These are phyloP conservation scores for Candida hispaniensis DNA, from an alignment of 805 yeast species.

Conservation along the genomic window DNA sequence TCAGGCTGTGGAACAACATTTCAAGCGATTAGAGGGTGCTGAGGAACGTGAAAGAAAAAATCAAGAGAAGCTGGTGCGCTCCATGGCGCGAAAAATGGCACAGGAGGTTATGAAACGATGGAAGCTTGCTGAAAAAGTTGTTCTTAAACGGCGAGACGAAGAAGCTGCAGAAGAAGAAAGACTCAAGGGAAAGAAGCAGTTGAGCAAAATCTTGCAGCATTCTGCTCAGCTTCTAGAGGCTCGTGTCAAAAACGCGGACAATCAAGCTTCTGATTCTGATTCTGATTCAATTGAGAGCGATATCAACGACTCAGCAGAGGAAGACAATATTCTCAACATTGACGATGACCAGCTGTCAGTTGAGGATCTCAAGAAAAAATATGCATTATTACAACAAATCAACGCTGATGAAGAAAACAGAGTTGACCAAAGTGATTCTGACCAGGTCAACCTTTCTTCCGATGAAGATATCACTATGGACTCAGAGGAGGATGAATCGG, in stretches of 20 bases:
- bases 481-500: constrained; percentile 11
- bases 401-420: constrained; percentile 21
- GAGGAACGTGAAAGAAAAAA: constrained; percentile 72
- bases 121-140: constrained; percentile 72
- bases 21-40: constrained; percentile 77
- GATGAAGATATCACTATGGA: constrained; percentile 11
- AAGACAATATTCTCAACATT: constrained; percentile 37
- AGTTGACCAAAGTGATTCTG: constrained; percentile 19
- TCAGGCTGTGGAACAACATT: constrained; percentile 74
- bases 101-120: constrained; percentile 83
- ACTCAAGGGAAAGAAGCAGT: constrained; percentile 73
- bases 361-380: constrained; percentile 47
- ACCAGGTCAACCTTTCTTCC: constrained; percentile 5
- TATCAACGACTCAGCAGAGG: constrained; percentile 39
- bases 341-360: constrained; percentile 42
- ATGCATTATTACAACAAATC: constrained; percentile 35
- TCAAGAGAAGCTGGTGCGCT: constrained; percentile 56
- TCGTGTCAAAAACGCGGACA: constrained; percentile 34
- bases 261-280: constrained; percentile 22
- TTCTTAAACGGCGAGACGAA: constrained; percentile 62
- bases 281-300: constrained; percentile 25
- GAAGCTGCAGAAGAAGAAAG: constrained; percentile 58
- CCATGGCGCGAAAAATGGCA: constrained; percentile 69
- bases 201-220: constrained; percentile 79
- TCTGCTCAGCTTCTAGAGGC: constrained; percentile 85